Base-by-base conservation (phyloP, 148 eudicot species). In the Agrostemma githago region DNA sequence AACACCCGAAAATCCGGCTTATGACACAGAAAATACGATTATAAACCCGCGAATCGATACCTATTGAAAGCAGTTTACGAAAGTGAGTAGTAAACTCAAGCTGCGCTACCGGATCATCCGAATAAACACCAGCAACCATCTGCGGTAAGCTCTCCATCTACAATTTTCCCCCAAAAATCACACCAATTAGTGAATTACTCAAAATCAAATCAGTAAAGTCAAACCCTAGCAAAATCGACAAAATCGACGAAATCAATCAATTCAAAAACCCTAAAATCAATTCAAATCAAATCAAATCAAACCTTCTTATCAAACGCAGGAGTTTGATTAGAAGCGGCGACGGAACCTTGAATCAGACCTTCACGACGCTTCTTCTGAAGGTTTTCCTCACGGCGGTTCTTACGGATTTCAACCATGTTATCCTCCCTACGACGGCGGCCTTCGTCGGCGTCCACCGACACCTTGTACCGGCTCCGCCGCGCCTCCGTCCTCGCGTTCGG, bases 331-430 rank as follows among this genome's bases (percentile, higher is more conserved):
- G 80, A 10, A 74, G 72, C 53, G 53, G 51, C 59, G 69, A 48
- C 3, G n/a, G 72, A 44, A 56, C 37, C 69, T 68, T 79, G 87
- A 68, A 82, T 69, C 1, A 83, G 71, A 2, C 92, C 96, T 79
- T 87, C 92, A 5, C 96, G 90, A 53, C 96, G 91, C 88, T 91
- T 91, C 86, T 91, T 91, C 68, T 83, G 93, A 84, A 91, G 82
- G 77, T 84, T 91, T 76, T 91, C 97, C 64, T 91, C 97, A 26
- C 97, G 80, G 39, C 74, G 83, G 70, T 77, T 87, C 86, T 91
- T 91, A 10, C 97, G 82, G 84, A 91, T 91, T 86, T 89, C 93
- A 21, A 89, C 88, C 91, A 91, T 83, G 64, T 86, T 85, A 74
- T 89, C 93, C 74, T 87, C 93, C 6, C 96, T 85, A 71, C 93